Evolutionary conservation across 23 red algal genomes (phyloP), one percentile per base, ranked within the genome.

Genomic region (Gracilaria domingensis): DNA sequence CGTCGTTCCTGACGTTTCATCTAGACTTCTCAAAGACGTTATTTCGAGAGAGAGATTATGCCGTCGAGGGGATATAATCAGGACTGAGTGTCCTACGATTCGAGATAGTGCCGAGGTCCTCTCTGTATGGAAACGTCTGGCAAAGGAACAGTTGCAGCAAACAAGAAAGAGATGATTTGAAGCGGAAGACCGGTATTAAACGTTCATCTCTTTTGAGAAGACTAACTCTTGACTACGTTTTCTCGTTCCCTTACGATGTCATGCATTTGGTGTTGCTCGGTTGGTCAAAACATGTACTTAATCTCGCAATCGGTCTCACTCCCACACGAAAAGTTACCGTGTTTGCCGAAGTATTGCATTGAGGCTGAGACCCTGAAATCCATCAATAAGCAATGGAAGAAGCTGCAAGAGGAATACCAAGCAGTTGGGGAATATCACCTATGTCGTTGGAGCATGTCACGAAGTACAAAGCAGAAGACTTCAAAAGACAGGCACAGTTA

Each of bases 181-280:
- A 59, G 23, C n/a, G n/a, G n/a, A n/a, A n/a, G n/a, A n/a, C n/a
- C n/a, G n/a, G n/a, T n/a, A n/a, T n/a, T n/a, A n/a, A n/a, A n/a
- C n/a, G n/a, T n/a, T n/a, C n/a, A n/a, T n/a, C n/a, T n/a, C n/a
- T n/a, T n/a, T n/a, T n/a, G n/a, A n/a, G n/a, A n/a, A n/a, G n/a
- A n/a, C n/a, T n/a, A n/a, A n/a, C n/a, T n/a, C n/a, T n/a, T n/a
- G 74, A 79, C 39, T 51, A 13, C 35, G 74, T 79, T 13, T 57
- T 29, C 45, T 79, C 74, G 14, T 51, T 51, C 18, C 74, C 74
- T 16, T 79, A 79, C 28, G 42, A 79, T 33, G 25, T 33, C 45
- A 79, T 79, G 74, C 74, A 79, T 28, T 57, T 79, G 23, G 45
- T 79, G 11, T 32, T 79, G 8, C 16, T 79, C 12, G 74, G 74